phyloP scores from a whole-genome alignment of 495 filamentous ascomycete genomes.

The Thermothielavioides terrestris region DNA sequence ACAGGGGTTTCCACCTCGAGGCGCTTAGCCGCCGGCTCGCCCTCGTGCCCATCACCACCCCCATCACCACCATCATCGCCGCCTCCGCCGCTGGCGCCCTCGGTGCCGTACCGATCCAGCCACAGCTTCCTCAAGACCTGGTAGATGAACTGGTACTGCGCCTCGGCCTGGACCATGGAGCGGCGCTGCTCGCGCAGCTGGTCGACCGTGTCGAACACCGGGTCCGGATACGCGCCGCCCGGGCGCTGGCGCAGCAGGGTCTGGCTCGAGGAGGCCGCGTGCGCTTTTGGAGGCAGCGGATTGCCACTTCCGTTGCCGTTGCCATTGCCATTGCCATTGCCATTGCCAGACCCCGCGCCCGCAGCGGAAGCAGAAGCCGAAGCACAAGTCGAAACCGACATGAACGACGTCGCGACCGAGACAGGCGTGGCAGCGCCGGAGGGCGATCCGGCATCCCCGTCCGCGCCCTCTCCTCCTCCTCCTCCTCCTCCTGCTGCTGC shows the following conservation, averaged over 20 bases:
- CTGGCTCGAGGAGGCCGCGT: too few species aligned
- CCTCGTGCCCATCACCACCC: constrained; percentile 18
- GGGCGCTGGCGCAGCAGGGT: neutral
- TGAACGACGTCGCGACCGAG: too few species aligned
- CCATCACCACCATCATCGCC: constrained; percentile 36
- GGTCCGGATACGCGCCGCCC: constrained; percentile 34
- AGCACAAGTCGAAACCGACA: too few species aligned
- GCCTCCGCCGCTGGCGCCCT: constrained; percentile 19
- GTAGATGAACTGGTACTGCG: constrained; percentile 86
- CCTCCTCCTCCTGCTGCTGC: constrained; percentile 1
- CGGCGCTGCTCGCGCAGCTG: constrained; percentile 78
- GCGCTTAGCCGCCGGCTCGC: constrained; percentile 40
- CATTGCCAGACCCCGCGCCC: constrained; percentile 15
- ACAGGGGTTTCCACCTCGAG: constrained; percentile 35
- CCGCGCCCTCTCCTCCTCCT: too few species aligned
- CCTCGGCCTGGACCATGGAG: constrained; percentile 91
- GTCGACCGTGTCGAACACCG: constrained; percentile 66
- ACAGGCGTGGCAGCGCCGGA: too few species aligned
- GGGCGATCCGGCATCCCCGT: too few species aligned
- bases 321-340: neutral
- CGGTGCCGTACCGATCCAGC: constrained; percentile 44
- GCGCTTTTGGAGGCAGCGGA: too few species aligned
- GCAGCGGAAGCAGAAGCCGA: neutral
- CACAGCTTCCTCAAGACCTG: constrained; percentile 70
- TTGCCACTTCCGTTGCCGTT: neutral